These are phyloP conservation scores for Calocybe indica DNA, from an alignment of 768 basidiomycete species.

Conservation along the genomic window DNA sequence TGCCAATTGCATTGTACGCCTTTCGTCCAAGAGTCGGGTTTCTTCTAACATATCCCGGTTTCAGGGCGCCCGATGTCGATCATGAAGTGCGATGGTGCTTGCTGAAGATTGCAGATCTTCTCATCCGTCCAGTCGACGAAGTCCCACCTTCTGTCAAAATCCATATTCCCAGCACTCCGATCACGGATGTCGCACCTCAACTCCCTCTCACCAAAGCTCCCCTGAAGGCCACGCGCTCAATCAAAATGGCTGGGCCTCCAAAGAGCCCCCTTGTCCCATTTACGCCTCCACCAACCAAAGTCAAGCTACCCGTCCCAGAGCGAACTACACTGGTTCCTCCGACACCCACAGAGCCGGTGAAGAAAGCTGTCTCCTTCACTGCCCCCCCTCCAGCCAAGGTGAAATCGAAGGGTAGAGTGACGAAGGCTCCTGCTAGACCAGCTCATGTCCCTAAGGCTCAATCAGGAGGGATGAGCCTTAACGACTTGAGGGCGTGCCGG, in stretches of 20 bases:
- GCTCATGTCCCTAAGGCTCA: slow-evolving; percentile 64
- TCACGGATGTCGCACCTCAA: slow-evolving; percentile 53
- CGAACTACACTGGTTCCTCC: slow-evolving; percentile 18
- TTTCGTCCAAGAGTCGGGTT: slow-evolving; percentile 16
- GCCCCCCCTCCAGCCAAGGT: slow-evolving; percentile 23
- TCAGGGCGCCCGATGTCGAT: slow-evolving; percentile 70
- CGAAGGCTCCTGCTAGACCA: slow-evolving; percentile 27
- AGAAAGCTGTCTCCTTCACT: slow-evolving; percentile 29
- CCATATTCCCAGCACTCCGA: slow-evolving; percentile 70
- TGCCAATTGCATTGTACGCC: slow-evolving; percentile 74
- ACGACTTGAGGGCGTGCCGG: slow-evolving; percentile 71
- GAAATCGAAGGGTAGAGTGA: slow-evolving; percentile 21
- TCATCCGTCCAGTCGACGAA: slow-evolving; percentile 80
- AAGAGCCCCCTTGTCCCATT: slow-evolving; percentile 35
- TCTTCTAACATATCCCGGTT: slow-evolving; percentile 4
- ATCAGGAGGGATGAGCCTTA: slow-evolving; percentile 66
- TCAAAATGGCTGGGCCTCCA: slow-evolving; percentile 33
- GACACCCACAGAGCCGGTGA: slow-evolving; percentile 24
- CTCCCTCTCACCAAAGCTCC: slow-evolving; percentile 49
- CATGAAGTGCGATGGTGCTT: slow-evolving; percentile 89
- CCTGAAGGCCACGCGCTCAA: slow-evolving; percentile 31
- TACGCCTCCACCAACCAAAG: slow-evolving; percentile 40
- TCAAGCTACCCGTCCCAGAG: slow-evolving; percentile 46
- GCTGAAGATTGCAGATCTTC: slow-evolving; percentile 85
- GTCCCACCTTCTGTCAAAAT: slow-evolving; percentile 82